These are phyloP conservation scores for Daedaleopsis nitida DNA, from an alignment of 768 basidiomycete genomes.

Conservation along the genomic window DNA sequence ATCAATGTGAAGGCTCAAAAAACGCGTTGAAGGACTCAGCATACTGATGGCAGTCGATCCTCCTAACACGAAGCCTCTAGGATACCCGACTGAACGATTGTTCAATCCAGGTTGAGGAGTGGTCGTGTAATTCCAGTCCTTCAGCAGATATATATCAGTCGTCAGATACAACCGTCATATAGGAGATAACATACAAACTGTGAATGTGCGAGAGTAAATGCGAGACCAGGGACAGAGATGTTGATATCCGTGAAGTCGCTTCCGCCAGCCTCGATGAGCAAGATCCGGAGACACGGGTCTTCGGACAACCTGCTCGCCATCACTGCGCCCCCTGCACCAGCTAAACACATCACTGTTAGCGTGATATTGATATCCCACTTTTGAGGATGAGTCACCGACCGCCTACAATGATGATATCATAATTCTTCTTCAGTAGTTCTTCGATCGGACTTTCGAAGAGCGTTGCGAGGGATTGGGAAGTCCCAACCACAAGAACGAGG, in stretches of 20 bases:
- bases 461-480: background rate
- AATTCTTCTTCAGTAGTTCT: background rate
- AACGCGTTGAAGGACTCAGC: no score
- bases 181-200: background rate
- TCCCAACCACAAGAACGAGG: background rate
- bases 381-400: background rate
- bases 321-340: background rate
- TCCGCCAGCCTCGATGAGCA: conserved; percentile 15
- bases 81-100: conserved; percentile 23
- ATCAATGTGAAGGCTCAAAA: no score
- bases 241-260: background rate
- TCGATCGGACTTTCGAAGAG: background rate
- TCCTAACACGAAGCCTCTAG: conserved; percentile 28
- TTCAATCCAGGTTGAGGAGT: conserved; percentile 24
- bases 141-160: background rate
- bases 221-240: background rate
- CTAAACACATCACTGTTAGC: background rate
- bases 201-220: background rate
- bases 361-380: background rate
- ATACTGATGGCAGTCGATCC: conserved; percentile 28
- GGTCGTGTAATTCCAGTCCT: conserved; percentile 32
- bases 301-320: conserved; percentile 11
- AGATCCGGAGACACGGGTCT: background rate
- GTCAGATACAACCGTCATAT: background rate
- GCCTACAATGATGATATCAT: conserved; percentile 4